Base-by-base conservation (phyloP, 306 rosid species). In the Geum urbanum region DNA sequence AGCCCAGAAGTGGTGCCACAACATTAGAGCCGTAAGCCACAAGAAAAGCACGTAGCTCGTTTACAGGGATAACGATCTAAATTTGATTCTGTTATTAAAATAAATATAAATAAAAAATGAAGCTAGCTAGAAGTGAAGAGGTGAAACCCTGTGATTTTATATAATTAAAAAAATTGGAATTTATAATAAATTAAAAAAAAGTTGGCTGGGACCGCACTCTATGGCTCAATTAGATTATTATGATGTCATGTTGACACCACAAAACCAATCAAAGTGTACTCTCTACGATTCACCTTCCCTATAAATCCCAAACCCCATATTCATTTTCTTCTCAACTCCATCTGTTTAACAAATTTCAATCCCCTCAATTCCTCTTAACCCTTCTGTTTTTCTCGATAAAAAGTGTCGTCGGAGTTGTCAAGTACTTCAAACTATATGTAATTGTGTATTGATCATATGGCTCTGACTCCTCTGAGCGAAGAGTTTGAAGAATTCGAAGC, bases 401-500 rank as follows among this genome's bases (percentile, higher is more conserved):
- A 1, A 27, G 32, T 27, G 32, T 27, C 32, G 32, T 27, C 32
- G 32, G 32, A 27, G 32, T 27, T 27, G 32, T 27, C 32, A 27
- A 27, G 2, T 27, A 27, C 32, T 27, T 27, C 32, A 27, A 27
- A 27, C 32, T 27, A 27, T 27, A 27, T 27, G 2, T 27, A 27
- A 27, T 27, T 27, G 32, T 27, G 32, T 27, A 27, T 27, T 27
- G 32, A 27, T 27, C 1, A 7, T 8, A 12, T 55, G 14, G 32
- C 37, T 12, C 79, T 85, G 90, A 88, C 81, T 0, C 19, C 37
- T 12, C 79, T 85, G 90, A 88, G 79, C 0, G 80, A 77, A 48
- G 97, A 91, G 56, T 80, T 85, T 66, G 78, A 76, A 12, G 99
- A n/a, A n/a, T n/a, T n/a, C n/a, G n/a, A 94, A 74, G 89, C 97